These are phyloP conservation scores for Penicillium crustosum DNA, from an alignment of 2,329 filamentous ascomycete species.

Conservation along the genomic window DNA sequence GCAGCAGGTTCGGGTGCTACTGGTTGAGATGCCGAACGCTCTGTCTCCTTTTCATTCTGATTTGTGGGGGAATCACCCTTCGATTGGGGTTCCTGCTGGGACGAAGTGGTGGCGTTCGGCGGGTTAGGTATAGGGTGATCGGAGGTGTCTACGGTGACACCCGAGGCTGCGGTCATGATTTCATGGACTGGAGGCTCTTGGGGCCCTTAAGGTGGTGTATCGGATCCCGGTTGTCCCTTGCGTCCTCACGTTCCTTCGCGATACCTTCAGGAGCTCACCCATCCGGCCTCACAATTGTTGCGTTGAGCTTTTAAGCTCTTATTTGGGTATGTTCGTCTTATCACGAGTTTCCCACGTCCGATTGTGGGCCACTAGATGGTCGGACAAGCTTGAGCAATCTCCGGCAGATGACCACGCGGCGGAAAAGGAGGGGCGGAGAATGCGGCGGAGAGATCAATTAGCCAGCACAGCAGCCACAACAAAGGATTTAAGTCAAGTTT, in stretches of 20 bases:
- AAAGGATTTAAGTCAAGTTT: not conserved
- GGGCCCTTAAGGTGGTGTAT: conserved; percentile 3
- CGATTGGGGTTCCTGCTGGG: not conserved
- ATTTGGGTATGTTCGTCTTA: not conserved
- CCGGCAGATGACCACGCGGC: conserved; percentile 24
- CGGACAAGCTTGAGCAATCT: conserved; percentile 21
- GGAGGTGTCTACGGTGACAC: conserved; percentile 29
- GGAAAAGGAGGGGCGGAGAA: conserved; percentile 24
- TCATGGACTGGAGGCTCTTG: conserved; percentile 18
- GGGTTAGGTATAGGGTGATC: conserved; percentile 22
- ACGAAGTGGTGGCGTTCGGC: conserved; percentile 13
- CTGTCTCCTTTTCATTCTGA: conserved; percentile 16
- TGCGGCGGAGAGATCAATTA: conserved; percentile 14
- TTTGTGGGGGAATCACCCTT: conserved; percentile 10
- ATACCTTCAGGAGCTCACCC: conserved; percentile 17
- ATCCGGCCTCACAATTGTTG: conserved; percentile 15
- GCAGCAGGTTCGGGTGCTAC: conserved; percentile 3
- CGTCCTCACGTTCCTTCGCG: conserved; percentile 16
- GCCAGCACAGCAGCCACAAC: not conserved
- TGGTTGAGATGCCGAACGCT: conserved; percentile 12
- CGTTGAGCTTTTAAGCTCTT: not conserved
- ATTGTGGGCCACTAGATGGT: conserved; percentile 17
- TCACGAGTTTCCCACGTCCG: conserved; percentile 7
- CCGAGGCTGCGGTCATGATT: conserved; percentile 35
- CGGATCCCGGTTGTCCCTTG: conserved; percentile 20